Evolutionary conservation across 176 grass and related monocot genomes (phyloP).

Genomic region (Oryza glumipatula): DNA sequence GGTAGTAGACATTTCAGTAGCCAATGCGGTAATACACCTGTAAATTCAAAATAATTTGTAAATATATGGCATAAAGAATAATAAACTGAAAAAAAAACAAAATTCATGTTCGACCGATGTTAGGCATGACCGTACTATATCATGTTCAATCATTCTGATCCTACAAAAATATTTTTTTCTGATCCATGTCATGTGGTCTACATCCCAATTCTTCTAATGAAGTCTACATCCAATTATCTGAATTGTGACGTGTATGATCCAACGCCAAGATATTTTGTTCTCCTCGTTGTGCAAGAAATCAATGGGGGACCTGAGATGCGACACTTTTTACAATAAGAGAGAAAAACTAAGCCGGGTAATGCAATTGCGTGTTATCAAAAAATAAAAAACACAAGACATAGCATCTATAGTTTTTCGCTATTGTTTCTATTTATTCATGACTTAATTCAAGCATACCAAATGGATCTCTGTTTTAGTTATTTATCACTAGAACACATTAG

Average conservation of each 20-base stretch:
- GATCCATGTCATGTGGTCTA: background rate
- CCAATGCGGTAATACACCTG: background rate
- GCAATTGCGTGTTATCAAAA: too few species aligned
- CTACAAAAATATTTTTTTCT: background rate
- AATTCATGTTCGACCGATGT: background rate
- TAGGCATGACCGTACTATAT: background rate
- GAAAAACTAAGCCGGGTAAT: background rate
- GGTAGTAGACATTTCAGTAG: background rate
- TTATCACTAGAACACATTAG: background rate
- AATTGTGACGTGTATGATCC: background rate
- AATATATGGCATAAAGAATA: background rate
- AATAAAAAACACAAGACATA: too few species aligned
- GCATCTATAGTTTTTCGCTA: background rate
- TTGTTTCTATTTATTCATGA: background rate
- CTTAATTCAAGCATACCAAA: background rate
- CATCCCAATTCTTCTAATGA: too few species aligned
- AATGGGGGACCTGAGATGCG: background rate
- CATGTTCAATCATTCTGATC: background rate
- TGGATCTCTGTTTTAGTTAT: background rate
- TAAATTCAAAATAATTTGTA: background rate
- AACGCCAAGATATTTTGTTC: background rate
- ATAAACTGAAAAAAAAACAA: background rate
- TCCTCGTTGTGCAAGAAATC: background rate
- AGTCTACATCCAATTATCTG: background rate
- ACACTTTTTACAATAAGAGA: constrained; percentile 4